Conservation (phyloP, 164 flowering plant genomes). For the Saururus chinensis region DNA sequence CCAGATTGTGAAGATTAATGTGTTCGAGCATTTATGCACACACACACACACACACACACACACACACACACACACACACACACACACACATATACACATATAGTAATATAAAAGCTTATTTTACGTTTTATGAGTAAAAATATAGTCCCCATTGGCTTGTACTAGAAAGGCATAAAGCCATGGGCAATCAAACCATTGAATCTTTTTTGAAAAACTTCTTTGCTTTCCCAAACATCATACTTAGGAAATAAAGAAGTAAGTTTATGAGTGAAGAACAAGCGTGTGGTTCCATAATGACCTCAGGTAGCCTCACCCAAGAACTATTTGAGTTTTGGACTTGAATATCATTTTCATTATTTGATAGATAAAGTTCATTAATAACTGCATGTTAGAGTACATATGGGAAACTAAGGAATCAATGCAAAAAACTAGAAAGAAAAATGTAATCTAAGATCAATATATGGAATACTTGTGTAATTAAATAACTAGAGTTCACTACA, state of each 20-base stretch:
- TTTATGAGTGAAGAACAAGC: slow-evolving; percentile 33
- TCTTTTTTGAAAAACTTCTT: not conserved
- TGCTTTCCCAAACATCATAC: slow-evolving; percentile 19
- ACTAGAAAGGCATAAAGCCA: too few species aligned
- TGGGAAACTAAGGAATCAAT: slow-evolving; percentile 1
- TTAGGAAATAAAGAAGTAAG: slow-evolving; percentile 63
- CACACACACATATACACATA: too few species aligned
- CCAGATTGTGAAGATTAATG: too few species aligned
- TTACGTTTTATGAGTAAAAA: not conserved
- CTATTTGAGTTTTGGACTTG: slow-evolving; percentile 11
- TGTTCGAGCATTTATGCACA: not conserved
- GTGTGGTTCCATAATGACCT: slow-evolving; percentile 42
- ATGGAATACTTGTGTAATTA: not conserved
- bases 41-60: too few species aligned
- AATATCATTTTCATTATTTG: slow-evolving; percentile 1
- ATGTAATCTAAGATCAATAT: not conserved
- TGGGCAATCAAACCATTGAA: too few species aligned
- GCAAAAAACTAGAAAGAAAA: not conserved
- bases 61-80: too few species aligned
- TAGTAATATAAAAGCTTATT: not conserved
- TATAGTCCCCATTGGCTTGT: not conserved
- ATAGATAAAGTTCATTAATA: slow-evolving; percentile 27
- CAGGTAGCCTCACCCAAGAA: slow-evolving; percentile 33
- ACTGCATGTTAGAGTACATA: slow-evolving; percentile 30
- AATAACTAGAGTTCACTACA: not conserved